Evolutionary conservation across 257 asterid species (phyloP).

Genomic region (Echium plantagineum): DNA sequence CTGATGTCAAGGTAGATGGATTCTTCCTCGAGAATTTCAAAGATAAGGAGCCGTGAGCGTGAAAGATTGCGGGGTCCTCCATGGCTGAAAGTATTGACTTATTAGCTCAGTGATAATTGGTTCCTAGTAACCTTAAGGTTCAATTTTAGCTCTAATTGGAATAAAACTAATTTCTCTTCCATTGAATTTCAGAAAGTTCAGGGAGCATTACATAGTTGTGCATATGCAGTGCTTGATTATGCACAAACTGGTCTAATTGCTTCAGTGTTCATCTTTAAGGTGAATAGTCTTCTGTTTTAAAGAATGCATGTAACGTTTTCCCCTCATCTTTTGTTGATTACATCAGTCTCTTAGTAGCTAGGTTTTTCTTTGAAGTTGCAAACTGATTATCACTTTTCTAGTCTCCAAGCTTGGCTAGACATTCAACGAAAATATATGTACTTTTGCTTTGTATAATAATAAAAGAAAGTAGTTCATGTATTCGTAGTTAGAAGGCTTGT

Average conservation of each 20-base stretch:
- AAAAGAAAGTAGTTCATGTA: not conserved
- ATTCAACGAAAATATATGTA: not conserved
- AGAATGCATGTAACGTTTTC: not conserved
- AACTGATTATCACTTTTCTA: not conserved
- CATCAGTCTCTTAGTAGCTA: not conserved
- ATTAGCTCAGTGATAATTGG: not conserved
- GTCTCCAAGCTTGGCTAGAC: not conserved
- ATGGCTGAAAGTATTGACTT: conserved; percentile 70
- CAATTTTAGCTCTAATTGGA: conserved; percentile 9
- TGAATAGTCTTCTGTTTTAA: conserved; percentile 22
- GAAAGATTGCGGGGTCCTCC: conserved; percentile 96
- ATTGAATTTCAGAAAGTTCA: conserved; percentile 59
- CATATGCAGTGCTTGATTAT: conserved; percentile 86
- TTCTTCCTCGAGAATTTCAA: conserved; percentile 82
- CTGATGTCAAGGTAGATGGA: conserved; percentile 93
- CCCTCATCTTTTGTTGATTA: not conserved
- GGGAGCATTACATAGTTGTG: conserved; percentile 64
- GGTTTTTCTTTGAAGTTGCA: not conserved
- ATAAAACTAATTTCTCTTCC: conserved; percentile 13
- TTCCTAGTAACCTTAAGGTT: not conserved
- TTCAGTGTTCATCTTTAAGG: conserved; percentile 94
- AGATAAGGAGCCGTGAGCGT: conserved; percentile 85
- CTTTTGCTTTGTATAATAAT: not conserved
- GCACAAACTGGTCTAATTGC: conserved; percentile 98
- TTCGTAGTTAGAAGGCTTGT: not conserved